These are phyloP conservation scores for Fusarium sp. DNA, from an alignment of 2,329 filamentous ascomycete species.

Conservation along the genomic window DNA sequence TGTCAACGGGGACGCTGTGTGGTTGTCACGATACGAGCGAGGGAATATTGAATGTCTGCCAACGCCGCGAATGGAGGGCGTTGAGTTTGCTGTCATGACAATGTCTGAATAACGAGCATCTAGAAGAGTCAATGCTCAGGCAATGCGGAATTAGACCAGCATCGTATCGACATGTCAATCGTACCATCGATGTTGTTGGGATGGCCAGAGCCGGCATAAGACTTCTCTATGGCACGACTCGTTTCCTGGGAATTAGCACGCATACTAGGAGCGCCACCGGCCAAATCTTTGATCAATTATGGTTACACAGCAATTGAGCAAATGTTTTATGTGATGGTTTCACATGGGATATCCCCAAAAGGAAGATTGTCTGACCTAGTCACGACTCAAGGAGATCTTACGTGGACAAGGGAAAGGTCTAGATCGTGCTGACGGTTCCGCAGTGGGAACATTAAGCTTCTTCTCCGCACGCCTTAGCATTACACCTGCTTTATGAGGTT, in stretches of 20 bases:
- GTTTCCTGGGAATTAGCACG: conserved; percentile 13
- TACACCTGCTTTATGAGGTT: conserved; percentile 32
- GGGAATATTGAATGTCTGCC: conserved; percentile 53
- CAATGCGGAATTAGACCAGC: conserved; percentile 15
- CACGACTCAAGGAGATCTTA: not conserved
- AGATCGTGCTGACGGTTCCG: conserved; percentile 33
- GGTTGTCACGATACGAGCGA: conserved; percentile 69
- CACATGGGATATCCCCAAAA: conserved; percentile 14
- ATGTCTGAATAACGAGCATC: conserved; percentile 18
- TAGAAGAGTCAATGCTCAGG: conserved; percentile 1
- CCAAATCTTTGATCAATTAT: conserved; percentile 12
- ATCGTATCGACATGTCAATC: conserved; percentile 15
- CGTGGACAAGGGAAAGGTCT: conserved; percentile 28
- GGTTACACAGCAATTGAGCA: conserved; percentile 9
- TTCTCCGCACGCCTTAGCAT: conserved; percentile 34
- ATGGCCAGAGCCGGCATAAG: conserved; percentile 32
- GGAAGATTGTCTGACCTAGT: conserved; percentile 1
- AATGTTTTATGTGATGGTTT: conserved; percentile 22
- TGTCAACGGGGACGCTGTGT: conserved; percentile 80
- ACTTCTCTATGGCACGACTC: conserved; percentile 23
- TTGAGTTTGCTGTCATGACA: conserved; percentile 52
- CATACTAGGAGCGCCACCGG: conserved; percentile 31
- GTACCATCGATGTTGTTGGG: conserved; percentile 12
- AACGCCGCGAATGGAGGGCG: conserved; percentile 57
- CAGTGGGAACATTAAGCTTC: conserved; percentile 27